Evolutionary conservation across 2,329 filamentous ascomycete species (phyloP).

Genomic region (Claviceps sp.): DNA sequence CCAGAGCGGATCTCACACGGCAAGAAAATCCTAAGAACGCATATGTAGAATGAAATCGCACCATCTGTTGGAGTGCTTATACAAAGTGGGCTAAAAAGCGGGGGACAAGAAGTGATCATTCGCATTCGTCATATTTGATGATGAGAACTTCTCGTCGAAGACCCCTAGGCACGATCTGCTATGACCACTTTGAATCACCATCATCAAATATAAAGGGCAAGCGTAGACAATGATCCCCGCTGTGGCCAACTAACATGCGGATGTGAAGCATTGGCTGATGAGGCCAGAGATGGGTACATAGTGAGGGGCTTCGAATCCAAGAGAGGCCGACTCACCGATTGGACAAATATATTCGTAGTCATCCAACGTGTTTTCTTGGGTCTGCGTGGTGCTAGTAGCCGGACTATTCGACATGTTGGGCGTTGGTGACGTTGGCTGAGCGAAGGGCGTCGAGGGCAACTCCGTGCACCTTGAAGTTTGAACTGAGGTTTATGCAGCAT

Average conservation of each 20-base stretch:
- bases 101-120: background rate
- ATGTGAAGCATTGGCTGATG: conserved; percentile 24
- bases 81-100: background rate
- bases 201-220: background rate
- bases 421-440: no score
- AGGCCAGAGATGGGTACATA: conserved; percentile 16
- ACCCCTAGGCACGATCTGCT: background rate
- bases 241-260: conserved; percentile 22
- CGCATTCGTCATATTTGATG: background rate
- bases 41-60: background rate
- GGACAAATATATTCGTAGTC: conserved; percentile 34
- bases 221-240: background rate
- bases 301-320: background rate
- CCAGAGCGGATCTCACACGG: background rate
- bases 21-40: background rate
- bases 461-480: no score
- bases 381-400: conserved; percentile 21
- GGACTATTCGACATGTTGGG: conserved; percentile 24
- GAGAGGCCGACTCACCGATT: conserved; percentile 35
- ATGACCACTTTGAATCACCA: background rate
- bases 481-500: no score
- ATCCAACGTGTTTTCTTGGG: conserved; percentile 32
- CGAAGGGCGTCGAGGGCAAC: no score
- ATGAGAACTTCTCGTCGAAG: background rate
- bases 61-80: background rate